A percentile compares a stretch with the other conserved stretches of the same genome.
Conservation (phyloP, 1,284 basidiomycete species). For the Exobasidium cylindrosporum region DNA sequence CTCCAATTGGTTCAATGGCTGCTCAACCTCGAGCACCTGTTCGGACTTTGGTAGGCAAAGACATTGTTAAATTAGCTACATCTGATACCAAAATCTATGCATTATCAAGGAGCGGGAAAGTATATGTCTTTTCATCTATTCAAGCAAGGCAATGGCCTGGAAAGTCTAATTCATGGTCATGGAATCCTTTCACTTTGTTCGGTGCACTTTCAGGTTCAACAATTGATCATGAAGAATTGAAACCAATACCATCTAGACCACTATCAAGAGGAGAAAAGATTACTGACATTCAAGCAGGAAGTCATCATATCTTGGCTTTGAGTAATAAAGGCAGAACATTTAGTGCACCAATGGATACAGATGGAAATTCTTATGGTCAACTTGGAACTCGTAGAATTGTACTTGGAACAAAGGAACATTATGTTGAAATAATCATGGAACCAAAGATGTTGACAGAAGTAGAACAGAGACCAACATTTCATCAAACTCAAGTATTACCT, state of each 20-base stretch:
- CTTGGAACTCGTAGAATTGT: conserved; percentile 61
- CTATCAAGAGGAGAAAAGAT: conserved; percentile 35
- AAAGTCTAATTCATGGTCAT: conserved; percentile 27
- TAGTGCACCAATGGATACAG: conserved; percentile 70
- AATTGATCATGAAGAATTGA: conserved; percentile 39
- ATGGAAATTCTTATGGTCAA: conserved; percentile 81
- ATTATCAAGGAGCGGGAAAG: conserved; percentile 41
- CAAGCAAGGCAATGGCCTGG: conserved; percentile 27
- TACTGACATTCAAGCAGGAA: conserved; percentile 59
- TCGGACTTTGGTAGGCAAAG: conserved; percentile 45
- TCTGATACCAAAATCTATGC: conserved; percentile 48
- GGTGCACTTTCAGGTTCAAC: conserved; percentile 22
- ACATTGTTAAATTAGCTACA: conserved; percentile 47
- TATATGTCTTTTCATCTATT: conserved; percentile 45
- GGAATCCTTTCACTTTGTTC: conserved; percentile 38
- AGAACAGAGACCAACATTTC: conserved; percentile 12
- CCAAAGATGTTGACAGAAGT: conserved; percentile 34
- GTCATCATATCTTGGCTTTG: conserved; percentile 78
- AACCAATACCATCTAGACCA: conserved; percentile 23
- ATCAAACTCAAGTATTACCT: conserved; percentile 13
- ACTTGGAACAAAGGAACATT: conserved; percentile 60
- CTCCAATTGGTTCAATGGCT: conserved; percentile 25
- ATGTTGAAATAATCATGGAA: conserved; percentile 58
- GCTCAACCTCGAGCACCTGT: conserved; percentile 28
- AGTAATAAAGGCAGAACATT: conserved; percentile 79